A percentile compares a stretch with the other conserved stretches of the same genome.
phyloP scores from a whole-genome alignment of 129 eudicot genomes.

The Heracleum sosnowskyi region DNA sequence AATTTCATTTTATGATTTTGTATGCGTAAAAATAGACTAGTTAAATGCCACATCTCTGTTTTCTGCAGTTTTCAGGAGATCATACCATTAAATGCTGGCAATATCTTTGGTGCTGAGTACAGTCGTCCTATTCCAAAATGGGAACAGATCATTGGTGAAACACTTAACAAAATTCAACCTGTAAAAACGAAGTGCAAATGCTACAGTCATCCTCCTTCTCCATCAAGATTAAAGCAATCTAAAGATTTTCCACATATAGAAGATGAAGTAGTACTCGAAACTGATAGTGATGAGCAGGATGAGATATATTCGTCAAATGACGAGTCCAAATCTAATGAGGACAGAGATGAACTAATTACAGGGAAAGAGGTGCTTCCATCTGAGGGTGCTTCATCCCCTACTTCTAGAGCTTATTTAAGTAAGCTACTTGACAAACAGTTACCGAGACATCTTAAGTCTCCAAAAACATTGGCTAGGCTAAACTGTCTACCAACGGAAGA shows the following conservation, averaged over 20 bases:
- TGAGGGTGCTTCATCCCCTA: conserved; percentile 12
- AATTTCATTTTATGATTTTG: neutral
- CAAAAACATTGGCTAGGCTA: conserved; percentile 43
- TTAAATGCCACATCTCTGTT: conserved; percentile 3
- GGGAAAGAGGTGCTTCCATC: conserved; percentile 4
- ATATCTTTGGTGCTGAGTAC: conserved; percentile 90
- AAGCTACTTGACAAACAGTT: conserved; percentile 19
- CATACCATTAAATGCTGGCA: conserved; percentile 84
- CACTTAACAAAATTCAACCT: conserved; percentile 44
- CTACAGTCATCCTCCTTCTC: conserved; percentile 90
- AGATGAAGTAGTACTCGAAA: conserved; percentile 63
- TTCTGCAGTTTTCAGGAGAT: conserved; percentile 78
- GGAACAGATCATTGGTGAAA: conserved; percentile 77
- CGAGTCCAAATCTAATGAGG: conserved; percentile 37
- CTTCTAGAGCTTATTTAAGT: conserved; percentile 5
- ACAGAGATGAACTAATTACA: conserved; percentile 17
- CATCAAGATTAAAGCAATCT: conserved; percentile 69
- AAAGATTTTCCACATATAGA: conserved; percentile 66
- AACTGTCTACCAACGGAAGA: conserved; percentile 39
- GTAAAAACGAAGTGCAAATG: conserved; percentile 46
- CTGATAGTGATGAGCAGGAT: conserved; percentile 66
- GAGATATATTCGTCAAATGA: conserved; percentile 64
- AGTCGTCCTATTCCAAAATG: conserved; percentile 67
- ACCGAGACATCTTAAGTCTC: conserved; percentile 39
- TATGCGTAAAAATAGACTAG: neutral